Conservation (phyloP, 768 basidiomycete genomes). For the Psilocybe tampanensis region DNA sequence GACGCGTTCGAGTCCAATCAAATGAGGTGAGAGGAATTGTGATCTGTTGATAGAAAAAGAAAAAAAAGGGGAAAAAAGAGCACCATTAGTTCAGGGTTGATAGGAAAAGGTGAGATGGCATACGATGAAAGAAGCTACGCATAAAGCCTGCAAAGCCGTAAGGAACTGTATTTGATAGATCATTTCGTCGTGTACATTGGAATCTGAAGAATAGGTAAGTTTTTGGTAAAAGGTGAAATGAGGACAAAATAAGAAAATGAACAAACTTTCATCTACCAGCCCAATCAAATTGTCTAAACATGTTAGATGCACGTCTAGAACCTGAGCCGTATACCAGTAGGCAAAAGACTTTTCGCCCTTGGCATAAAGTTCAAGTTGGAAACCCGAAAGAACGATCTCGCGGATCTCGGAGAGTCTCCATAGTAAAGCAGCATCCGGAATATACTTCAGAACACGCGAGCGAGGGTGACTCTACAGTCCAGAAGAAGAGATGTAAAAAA, state of each 20-base stretch:
- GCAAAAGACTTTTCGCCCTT: slow-evolving; percentile 70
- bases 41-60: too few species aligned
- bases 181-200: slow-evolving; percentile 45
- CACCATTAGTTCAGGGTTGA: background rate
- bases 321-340: slow-evolving; percentile 70
- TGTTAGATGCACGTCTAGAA: slow-evolving; percentile 58
- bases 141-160: slow-evolving; percentile 60
- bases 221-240: background rate
- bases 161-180: slow-evolving; percentile 52
- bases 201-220: slow-evolving; percentile 30
- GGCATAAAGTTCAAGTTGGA: slow-evolving; percentile 75
- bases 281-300: slow-evolving; percentile 51
- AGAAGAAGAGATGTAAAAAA: background rate
- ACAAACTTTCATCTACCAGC: slow-evolving; percentile 40
- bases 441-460: slow-evolving; percentile 36
- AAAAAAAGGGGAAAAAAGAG: too few species aligned
- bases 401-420: slow-evolving; percentile 63
- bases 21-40: slow-evolving; percentile 48
- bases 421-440: slow-evolving; percentile 52
- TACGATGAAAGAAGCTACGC: slow-evolving; percentile 56
- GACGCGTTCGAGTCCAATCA: slow-evolving; percentile 50
- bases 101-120: slow-evolving; percentile 15
- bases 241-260: background rate
- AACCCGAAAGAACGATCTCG: slow-evolving; percentile 74
- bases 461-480: slow-evolving; percentile 33